These are phyloP conservation scores for Cyclotella sp. DNA, from an alignment of 108 stramenopile species.

Conservation along the genomic window DNA sequence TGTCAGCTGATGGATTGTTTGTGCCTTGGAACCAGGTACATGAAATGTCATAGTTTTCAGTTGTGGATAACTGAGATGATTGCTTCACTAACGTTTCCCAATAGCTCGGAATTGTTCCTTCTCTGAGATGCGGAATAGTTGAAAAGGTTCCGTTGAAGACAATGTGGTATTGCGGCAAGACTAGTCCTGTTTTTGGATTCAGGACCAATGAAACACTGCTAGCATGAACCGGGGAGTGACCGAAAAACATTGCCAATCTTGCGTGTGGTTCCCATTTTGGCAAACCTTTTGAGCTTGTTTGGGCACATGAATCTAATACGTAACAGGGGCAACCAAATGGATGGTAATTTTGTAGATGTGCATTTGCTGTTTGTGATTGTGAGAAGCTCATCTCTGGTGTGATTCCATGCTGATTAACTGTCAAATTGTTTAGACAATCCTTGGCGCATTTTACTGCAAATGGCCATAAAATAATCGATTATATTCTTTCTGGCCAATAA, in stretches of 20 bases:
- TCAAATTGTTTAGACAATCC: not conserved
- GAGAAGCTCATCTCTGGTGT: conserved; percentile 1
- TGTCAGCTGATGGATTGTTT: not conserved
- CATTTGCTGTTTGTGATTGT: not conserved
- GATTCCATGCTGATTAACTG: not conserved
- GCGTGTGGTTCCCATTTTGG: conserved; percentile 30
- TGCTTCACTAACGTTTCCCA: conserved; percentile 13
- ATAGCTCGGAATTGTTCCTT: conserved; percentile 9
- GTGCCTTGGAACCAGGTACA: not conserved
- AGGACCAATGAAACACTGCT: conserved; percentile 16
- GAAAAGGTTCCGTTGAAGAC: conserved; percentile 18
- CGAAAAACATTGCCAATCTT: conserved; percentile 8
- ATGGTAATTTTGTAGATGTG: not conserved
- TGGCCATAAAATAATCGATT: no score
- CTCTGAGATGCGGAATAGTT: conserved; percentile 11
- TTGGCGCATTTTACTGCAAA: not conserved
- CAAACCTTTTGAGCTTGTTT: not conserved
- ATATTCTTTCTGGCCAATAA: conserved; percentile 9
- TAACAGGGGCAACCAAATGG: conserved; percentile 40
- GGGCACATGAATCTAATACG: conserved; percentile 15
- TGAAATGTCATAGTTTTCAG: not conserved
- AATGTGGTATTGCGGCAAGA: conserved; percentile 13
- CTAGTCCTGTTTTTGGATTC: conserved; percentile 8
- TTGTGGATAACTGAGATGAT: conserved; percentile 8
- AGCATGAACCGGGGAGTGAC: conserved; percentile 10